These are phyloP conservation scores for Camptophora hylomeconis DNA, from an alignment of 2,329 filamentous ascomycete genomes.

Conservation along the genomic window DNA sequence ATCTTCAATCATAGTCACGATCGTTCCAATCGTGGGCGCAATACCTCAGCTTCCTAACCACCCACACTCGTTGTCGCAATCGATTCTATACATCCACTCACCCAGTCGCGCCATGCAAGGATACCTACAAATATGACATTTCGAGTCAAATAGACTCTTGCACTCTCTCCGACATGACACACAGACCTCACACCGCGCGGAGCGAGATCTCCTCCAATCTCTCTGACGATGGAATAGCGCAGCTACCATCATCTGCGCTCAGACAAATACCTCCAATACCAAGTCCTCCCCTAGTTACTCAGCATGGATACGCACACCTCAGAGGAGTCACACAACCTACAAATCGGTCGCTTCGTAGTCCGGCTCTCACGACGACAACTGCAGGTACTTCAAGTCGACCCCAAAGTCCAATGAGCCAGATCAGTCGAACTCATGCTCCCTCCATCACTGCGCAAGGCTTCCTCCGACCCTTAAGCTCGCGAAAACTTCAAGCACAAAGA, in stretches of 20 bases:
- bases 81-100: too few species aligned
- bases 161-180: conserved; percentile 14
- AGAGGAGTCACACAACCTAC: conserved; percentile 15
- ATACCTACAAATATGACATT: too few species aligned
- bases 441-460: conserved; percentile 82
- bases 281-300: conserved; percentile 10
- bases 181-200: conserved; percentile 13
- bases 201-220: conserved; percentile 19
- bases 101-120: too few species aligned
- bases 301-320: conserved; percentile 16
- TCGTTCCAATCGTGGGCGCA: too few species aligned
- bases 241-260: conserved; percentile 11
- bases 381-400: conserved; percentile 36
- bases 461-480: conserved; percentile 92
- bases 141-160: too few species aligned
- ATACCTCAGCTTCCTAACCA: too few species aligned
- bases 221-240: conserved; percentile 20
- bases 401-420: conserved; percentile 48
- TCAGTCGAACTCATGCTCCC: conserved; percentile 77
- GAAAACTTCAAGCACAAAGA: conserved; percentile 82
- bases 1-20: too few species aligned
- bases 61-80: too few species aligned
- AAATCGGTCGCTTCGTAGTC: conserved; percentile 12
- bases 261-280: conserved; percentile 10
- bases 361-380: conserved; percentile 24